phyloP scores from a whole-genome alignment of 495 filamentous ascomycete species.

The Talaromyces adpressus region DNA sequence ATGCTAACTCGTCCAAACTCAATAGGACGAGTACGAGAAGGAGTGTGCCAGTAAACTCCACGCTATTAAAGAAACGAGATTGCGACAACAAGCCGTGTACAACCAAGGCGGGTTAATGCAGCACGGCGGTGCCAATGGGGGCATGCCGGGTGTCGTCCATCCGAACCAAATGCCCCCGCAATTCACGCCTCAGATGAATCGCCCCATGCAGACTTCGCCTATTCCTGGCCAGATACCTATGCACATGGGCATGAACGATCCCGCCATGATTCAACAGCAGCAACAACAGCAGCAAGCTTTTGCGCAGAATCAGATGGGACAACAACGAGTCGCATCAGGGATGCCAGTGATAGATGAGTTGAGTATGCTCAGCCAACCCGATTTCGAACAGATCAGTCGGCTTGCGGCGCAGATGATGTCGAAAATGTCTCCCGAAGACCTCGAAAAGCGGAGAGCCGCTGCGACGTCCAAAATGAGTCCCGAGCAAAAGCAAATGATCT shows the following conservation, averaged over 20 bases:
- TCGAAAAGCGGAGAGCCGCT: conserved; percentile 37
- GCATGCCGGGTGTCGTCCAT: conserved; percentile 23
- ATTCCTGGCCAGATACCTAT: conserved; percentile 38
- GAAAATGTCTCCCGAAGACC: conserved; percentile 33
- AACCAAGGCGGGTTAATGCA: conserved; percentile 34
- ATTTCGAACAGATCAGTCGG: conserved; percentile 36
- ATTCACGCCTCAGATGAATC: conserved; percentile 48
- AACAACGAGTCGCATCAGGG: conserved; percentile 25
- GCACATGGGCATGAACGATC: conserved; percentile 39
- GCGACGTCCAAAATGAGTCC: conserved; percentile 31
- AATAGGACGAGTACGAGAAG: conserved; percentile 39
- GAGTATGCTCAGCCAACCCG: conserved; percentile 27
- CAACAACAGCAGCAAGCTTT: conserved; percentile 21
- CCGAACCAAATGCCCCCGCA: conserved; percentile 32
- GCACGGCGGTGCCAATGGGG: conserved; percentile 20
- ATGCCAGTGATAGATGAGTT: conserved; percentile 29
- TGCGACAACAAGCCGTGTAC: conserved; percentile 33
- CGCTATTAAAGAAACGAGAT: conserved; percentile 40
- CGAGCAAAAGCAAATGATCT: conserved; percentile 36
- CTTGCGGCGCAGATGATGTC: conserved; percentile 34
- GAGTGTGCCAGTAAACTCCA: conserved; percentile 40
- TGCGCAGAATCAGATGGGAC: conserved; percentile 20
- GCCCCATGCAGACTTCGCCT: conserved; percentile 45
- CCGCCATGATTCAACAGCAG: conserved; percentile 30
- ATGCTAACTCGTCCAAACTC: conserved; percentile 1